Base-by-base conservation (phyloP, 106 monocot genomes). In the Posidonia australis region DNA sequence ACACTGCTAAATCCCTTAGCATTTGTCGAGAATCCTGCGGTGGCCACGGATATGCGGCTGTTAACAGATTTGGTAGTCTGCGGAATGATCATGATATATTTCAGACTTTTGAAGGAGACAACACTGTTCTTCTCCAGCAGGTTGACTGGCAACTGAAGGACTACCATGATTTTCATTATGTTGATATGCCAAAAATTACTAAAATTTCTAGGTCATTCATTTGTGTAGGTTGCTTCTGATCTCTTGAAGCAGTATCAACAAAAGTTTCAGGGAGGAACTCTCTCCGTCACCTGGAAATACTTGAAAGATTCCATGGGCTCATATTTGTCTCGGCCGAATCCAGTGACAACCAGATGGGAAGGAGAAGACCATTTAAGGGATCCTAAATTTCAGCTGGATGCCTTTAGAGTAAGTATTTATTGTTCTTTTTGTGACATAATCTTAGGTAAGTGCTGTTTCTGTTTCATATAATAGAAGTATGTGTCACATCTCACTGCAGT, bases 21-120 rank as follows among this genome's bases (percentile, higher is more conserved):
- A 57, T 83, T 19, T 98, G 96, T 72, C 62, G 96, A 31, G 90
- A 98, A 71, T 68, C 96, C 0, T 98, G 96, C 53, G 96, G 96
- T 41, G 96, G 96, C 11, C 96, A 98, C 79, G 96, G 98, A 0
- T 98, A 98, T 81, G 98, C 98, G 5, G 91, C 91, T n/a, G 91
- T 98, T 0, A 98, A 98, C 55, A 70, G 87, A 17, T 84, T 98
- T 42, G 98, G 98, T 21, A 73, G 67, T 46, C 63, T 98, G 25
- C 68, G 98, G 22, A 98, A 85, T 67, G 98, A 98, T 58, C 98
- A 98, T 70, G 98, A 98, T 71, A 91, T 98, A 62, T 98, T 91
- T 44, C 98, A 98, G 54, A 98, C 98, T 43, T 98, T 98, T 58
- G 98, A 98, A 75, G 98, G 98, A 16, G 98, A 98, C 57, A 98